Base-by-base conservation (phyloP, 2,329 filamentous ascomycete genomes). In the Botrytis pseudocinerea region DNA sequence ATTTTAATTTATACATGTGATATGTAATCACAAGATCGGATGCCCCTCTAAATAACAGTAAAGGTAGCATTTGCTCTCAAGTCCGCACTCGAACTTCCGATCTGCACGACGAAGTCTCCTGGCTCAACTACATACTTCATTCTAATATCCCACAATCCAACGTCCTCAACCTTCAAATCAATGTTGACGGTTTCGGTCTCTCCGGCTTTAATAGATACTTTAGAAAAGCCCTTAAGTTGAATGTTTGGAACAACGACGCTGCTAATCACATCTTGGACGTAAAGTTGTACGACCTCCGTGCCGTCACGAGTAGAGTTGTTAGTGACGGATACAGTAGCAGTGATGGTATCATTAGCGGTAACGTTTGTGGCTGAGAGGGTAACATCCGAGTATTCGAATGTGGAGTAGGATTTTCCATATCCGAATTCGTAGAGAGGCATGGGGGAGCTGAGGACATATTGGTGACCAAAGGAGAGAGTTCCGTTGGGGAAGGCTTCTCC, bases 361-460 rank as follows among this genome's bases (percentile, higher is more conserved):
- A 75, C 78, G 82, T 76, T 79, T 1, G 75, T 75, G 35, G 77
- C 76, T 73, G 86, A 88, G 9, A 82, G 77, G 54, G 83, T 83
- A 57, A 87, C 74, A 46, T 85, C 83, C 1, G 85, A 85, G 61
- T 91, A 84, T 12, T 85, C 81, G 79, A 89, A 93, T 0, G 82
- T 86, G 1, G 88, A 91, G 83, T 92, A 92, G 0, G 87, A 89
- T 6, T 97, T 87, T 0, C 95, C 95, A 73, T 90, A 94, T 0
- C 95, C 95, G 77, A 98, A 98, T 70, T 94, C 92, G 80, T 92
- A 98, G 1, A 93, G 90, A 0, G 95, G 94, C 7, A 85, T 84
- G 73, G 95, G 91, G 72, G 87, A 85, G 72, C 91, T 92, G 83
- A 97, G 93, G 76, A 97, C 94, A 82, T 95, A 89, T 40, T 94